Percentiles rank a stretch among this genome's conserved stretches.
Evolutionary conservation across 306 rosid genomes (phyloP).

Genomic region (Canavalia gladiata): DNA sequence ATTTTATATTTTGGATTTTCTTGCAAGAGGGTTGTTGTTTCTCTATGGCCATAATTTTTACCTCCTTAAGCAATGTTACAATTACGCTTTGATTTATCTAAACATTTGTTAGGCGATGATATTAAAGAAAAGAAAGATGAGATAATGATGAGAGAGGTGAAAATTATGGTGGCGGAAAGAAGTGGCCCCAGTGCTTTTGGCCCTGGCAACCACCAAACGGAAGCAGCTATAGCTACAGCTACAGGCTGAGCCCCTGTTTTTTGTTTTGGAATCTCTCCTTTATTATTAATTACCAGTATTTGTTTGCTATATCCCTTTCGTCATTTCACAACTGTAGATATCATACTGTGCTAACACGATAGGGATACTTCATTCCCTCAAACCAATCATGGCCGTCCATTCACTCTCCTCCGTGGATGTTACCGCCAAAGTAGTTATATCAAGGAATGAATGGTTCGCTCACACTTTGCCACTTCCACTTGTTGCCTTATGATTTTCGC

Average conservation of each 20-base stretch:
- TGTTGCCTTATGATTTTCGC: not conserved
- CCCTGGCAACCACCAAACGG: constrained; percentile 70
- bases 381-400: constrained; percentile 4
- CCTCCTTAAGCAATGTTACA: too few relatives aligned
- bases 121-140: not conserved
- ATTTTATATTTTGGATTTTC: too few relatives aligned
- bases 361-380: not conserved
- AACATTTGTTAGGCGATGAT: too few relatives aligned
- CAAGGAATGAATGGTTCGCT: too few relatives aligned
- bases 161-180: not conserved
- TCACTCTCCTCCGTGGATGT: not conserved
- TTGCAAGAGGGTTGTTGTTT: too few relatives aligned
- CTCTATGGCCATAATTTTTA: too few relatives aligned
- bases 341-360: not conserved
- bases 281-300: not conserved
- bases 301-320: not conserved
- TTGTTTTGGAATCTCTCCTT: not conserved
- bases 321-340: not conserved
- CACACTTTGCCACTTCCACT: not conserved
- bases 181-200: constrained; percentile 45
- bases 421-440: not conserved
- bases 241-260: constrained; percentile 30
- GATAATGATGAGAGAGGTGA: too few relatives aligned
- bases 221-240: constrained; percentile 24
- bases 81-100: too few relatives aligned